These are phyloP conservation scores for Neophaeococcomyces mojaviensis DNA, from an alignment of 2,329 filamentous ascomycete species.

Conservation along the genomic window DNA sequence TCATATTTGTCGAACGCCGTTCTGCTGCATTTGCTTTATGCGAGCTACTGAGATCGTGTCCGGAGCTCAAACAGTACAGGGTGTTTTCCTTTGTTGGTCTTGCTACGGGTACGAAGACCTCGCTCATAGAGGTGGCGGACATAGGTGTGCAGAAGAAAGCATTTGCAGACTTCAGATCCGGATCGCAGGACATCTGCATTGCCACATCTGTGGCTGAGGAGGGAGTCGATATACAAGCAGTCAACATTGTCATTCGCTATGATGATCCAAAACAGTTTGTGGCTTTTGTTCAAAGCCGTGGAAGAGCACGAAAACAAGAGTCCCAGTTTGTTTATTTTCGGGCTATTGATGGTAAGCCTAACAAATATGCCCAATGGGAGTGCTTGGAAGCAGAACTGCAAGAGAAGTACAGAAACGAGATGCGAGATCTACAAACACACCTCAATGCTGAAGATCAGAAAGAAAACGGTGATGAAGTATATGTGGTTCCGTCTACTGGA, in stretches of 20 bases:
- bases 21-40: conserved; percentile 54
- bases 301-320: conserved; percentile 51
- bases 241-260: conserved; percentile 59
- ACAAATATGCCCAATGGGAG: conserved; percentile 50
- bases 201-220: conserved; percentile 54
- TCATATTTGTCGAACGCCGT: conserved; percentile 62
- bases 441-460: conserved; percentile 44
- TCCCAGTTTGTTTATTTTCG: conserved; percentile 51
- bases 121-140: conserved; percentile 40
- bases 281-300: conserved; percentile 58
- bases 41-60: conserved; percentile 49
- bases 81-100: conserved; percentile 48
- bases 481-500: conserved; percentile 28
- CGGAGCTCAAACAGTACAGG: conserved; percentile 34
- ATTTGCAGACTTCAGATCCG: conserved; percentile 47
- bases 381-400: conserved; percentile 67
- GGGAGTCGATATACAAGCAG: conserved; percentile 56
- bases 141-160: conserved; percentile 41
- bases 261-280: conserved; percentile 55
- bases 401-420: conserved; percentile 42
- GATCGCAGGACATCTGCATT: conserved; percentile 50
- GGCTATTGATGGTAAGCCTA: conserved; percentile 25
- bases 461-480: conserved; percentile 33
- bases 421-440: conserved; percentile 37
- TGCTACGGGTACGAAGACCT: conserved; percentile 35